Conservation (phyloP, 2,329 filamentous ascomycete species). For the Colletotrichum euphorbiae region DNA sequence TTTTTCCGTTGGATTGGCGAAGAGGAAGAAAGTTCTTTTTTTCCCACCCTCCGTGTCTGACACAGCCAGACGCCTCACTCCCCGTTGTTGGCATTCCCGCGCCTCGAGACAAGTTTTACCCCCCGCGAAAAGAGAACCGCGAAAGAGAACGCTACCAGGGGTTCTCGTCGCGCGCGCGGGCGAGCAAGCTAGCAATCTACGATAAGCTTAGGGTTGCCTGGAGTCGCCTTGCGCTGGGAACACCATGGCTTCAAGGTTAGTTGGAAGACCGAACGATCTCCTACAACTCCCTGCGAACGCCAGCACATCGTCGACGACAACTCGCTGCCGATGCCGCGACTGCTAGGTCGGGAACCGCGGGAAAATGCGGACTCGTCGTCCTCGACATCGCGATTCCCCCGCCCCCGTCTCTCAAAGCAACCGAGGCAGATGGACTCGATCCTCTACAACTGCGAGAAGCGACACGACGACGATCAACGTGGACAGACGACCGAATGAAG, state of each 20-base stretch:
- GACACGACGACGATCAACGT: not conserved
- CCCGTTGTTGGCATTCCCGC: not conserved
- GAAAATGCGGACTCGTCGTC: not conserved
- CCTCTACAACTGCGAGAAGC: not conserved
- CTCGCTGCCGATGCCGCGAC: not conserved
- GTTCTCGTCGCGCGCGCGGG: slow-evolving; percentile 6
- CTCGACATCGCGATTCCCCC: not conserved
- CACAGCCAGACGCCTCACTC: not conserved
- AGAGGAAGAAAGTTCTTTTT: not conserved
- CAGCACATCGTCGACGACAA: too few species aligned
- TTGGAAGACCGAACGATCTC: slow-evolving; percentile 37
- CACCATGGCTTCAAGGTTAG: slow-evolving; percentile 39
- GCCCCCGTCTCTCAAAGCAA: too few species aligned
- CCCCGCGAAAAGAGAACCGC: too few species aligned
- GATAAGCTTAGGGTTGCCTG: not conserved
- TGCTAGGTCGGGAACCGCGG: not conserved
- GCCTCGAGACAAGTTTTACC: not conserved
- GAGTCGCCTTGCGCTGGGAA: slow-evolving; percentile 8
- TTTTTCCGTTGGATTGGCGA: slow-evolving; percentile 3
- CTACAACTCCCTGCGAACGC: too few species aligned
- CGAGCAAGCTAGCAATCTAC: not conserved
- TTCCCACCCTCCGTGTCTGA: not conserved
- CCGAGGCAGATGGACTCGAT: too few species aligned
- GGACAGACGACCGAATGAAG: not conserved
- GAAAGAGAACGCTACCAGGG: slow-evolving; percentile 2